Conservation (phyloP, 345 rosid genomes). For the Reutealis trisperma region DNA sequence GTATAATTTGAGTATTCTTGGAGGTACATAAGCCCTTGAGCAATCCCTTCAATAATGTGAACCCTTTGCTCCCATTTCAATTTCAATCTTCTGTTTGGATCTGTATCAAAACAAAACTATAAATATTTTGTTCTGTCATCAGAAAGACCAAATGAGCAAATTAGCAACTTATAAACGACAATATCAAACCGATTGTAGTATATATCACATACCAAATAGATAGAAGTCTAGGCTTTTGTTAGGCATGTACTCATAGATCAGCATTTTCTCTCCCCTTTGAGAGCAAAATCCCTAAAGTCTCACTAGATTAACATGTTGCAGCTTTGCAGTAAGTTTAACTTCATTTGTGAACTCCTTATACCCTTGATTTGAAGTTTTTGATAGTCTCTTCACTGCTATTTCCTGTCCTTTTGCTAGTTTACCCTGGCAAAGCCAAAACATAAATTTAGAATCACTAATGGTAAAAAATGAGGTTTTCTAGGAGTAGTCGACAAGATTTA, state of each 20-base stretch:
- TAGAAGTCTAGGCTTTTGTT: conserved; percentile 39
- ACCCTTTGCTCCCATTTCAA: conserved; percentile 41
- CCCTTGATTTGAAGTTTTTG: conserved; percentile 43
- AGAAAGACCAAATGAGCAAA: background rate
- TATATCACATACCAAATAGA: conserved; percentile 29
- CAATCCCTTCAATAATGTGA: conserved; percentile 44
- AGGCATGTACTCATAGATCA: conserved; percentile 44
- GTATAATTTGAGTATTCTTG: conserved; percentile 54
- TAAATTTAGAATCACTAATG: no score
- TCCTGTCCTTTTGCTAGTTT: conserved; percentile 30
- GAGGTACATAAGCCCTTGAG: conserved; percentile 52
- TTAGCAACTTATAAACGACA: no score
- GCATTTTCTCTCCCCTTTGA: conserved; percentile 41
- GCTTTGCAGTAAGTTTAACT: conserved; percentile 39
- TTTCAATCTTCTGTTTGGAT: conserved; percentile 9
- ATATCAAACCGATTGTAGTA: no score
- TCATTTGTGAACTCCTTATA: conserved; percentile 40
- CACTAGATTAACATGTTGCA: conserved; percentile 47
- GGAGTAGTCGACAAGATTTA: no score
- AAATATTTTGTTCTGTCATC: background rate
- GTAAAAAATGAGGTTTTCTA: no score
- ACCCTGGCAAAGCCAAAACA: conserved; percentile 22
- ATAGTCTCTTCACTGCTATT: conserved; percentile 52
- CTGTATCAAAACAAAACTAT: conserved; percentile 20
- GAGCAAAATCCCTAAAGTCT: conserved; percentile 40